These are phyloP conservation scores for Globisporangium emineosum DNA, from an alignment of 352 stramenopile species.

Conservation along the genomic window DNA sequence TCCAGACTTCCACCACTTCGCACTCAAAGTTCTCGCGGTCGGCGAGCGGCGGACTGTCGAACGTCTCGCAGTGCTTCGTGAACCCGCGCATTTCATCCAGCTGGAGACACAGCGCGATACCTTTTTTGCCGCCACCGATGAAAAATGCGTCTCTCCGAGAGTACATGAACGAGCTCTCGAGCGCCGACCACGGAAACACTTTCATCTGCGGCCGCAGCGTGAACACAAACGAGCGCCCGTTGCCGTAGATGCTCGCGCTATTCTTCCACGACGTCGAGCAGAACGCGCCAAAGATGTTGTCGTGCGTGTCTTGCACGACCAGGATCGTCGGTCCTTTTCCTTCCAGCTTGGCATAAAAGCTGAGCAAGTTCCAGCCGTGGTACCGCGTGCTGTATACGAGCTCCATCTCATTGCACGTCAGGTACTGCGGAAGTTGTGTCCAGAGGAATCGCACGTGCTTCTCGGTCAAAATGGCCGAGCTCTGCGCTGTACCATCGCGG, in stretches of 20 bases:
- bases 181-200: conserved; percentile 54
- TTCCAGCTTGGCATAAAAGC: conserved; percentile 54
- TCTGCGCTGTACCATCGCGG: conserved; percentile 23
- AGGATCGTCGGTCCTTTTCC: conserved; percentile 66
- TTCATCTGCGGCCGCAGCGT: conserved; percentile 54
- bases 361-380: conserved; percentile 72
- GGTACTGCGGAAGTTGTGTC: conserved; percentile 52
- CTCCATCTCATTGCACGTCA: conserved; percentile 73
- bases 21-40: conserved; percentile 52
- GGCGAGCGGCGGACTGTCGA: conserved; percentile 53
- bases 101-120: conserved; percentile 67
- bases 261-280: conserved; percentile 63
- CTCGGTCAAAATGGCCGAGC: conserved; percentile 59
- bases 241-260: conserved; percentile 56
- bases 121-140: conserved; percentile 60
- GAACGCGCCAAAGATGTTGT: conserved; percentile 77
- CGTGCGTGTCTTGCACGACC: conserved; percentile 60
- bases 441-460: conserved; percentile 68
- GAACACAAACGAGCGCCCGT: conserved; percentile 76
- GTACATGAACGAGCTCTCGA: conserved; percentile 77
- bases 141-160: conserved; percentile 49
- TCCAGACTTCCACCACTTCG: conserved; percentile 67
- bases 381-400: conserved; percentile 55
- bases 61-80: conserved; percentile 57
- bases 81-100: conserved; percentile 74